These are phyloP conservation scores for Sporisorium exsertum DNA, from an alignment of 1,284 basidiomycete genomes.

Conservation along the genomic window DNA sequence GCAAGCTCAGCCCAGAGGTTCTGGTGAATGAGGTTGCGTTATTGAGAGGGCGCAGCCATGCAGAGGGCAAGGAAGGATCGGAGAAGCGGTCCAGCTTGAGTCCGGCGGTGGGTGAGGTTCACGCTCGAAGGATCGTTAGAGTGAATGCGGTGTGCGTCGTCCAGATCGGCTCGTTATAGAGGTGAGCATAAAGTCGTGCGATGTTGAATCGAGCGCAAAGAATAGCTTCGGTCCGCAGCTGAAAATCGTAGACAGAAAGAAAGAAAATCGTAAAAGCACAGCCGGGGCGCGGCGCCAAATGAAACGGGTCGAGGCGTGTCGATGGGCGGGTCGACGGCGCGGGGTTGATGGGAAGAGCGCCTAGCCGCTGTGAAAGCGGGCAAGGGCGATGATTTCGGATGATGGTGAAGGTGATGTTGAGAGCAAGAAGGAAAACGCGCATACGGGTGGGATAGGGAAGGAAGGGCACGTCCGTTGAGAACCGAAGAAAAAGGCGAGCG, in stretches of 20 bases:
- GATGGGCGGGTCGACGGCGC: neutral
- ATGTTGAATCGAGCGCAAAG: neutral
- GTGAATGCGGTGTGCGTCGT: constrained; percentile 2
- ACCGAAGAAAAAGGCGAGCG: constrained; percentile 3
- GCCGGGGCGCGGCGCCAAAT: neutral
- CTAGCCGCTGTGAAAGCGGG: neutral
- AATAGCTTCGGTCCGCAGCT: neutral
- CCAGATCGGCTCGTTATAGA: neutral
- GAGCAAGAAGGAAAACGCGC: neutral
- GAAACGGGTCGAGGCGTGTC: neutral
- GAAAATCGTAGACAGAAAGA: neutral
- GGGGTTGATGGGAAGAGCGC: neutral
- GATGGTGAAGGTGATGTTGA: neutral
- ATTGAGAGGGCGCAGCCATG: constrained; percentile 21
- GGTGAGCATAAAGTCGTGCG: neutral
- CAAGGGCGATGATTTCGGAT: neutral
- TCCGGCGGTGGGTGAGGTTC: neutral
- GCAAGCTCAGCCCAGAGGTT: constrained; percentile 31
- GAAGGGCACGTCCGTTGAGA: neutral
- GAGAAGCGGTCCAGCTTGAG: neutral
- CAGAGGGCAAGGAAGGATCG: constrained; percentile 10
- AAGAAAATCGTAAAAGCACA: neutral
- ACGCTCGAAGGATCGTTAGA: neutral
- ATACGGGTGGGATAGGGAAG: neutral
- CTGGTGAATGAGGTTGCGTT: constrained; percentile 5